Conservation (phyloP, 768 basidiomycete genomes). For the Tricholoma sp. region DNA sequence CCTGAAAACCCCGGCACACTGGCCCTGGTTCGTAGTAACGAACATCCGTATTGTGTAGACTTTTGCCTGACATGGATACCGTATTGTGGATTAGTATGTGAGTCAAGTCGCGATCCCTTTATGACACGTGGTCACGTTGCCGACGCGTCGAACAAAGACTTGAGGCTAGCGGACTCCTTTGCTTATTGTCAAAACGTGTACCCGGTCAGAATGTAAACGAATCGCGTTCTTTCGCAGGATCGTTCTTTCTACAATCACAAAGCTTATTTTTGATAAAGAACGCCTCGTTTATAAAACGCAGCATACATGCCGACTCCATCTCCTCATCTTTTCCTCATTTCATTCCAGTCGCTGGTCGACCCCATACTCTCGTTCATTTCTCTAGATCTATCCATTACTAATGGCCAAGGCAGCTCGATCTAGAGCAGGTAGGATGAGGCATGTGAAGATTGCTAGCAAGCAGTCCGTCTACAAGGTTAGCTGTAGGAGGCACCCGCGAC, state of each 20-base stretch:
- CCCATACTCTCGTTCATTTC: neutral
- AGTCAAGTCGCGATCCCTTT: too few species aligned
- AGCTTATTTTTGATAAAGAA: neutral
- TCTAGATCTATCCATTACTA: neutral
- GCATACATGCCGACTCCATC: neutral
- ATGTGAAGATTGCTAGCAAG: neutral
- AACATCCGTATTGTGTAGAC: too few species aligned
- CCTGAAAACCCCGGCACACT: too few species aligned
- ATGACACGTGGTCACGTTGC: too few species aligned
- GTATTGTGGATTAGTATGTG: too few species aligned
- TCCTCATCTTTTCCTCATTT: neutral
- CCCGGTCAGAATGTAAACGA: neutral
- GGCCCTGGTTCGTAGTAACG: too few species aligned
- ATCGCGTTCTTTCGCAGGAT: too few species aligned
- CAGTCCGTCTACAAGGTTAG: neutral
- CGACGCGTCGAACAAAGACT: too few species aligned
- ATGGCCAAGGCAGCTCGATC: neutral
- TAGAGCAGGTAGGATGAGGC: slow-evolving; percentile 3
- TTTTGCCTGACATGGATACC: too few species aligned
- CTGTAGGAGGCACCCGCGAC: slow-evolving; percentile 5
- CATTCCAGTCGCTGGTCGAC: neutral
- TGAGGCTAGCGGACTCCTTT: too few species aligned
- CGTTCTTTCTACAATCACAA: neutral
- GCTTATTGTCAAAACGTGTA: too few species aligned
- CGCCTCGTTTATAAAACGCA: neutral